Conservation (phyloP, 306 rosid genomes). For the Rosa chinensis region DNA sequence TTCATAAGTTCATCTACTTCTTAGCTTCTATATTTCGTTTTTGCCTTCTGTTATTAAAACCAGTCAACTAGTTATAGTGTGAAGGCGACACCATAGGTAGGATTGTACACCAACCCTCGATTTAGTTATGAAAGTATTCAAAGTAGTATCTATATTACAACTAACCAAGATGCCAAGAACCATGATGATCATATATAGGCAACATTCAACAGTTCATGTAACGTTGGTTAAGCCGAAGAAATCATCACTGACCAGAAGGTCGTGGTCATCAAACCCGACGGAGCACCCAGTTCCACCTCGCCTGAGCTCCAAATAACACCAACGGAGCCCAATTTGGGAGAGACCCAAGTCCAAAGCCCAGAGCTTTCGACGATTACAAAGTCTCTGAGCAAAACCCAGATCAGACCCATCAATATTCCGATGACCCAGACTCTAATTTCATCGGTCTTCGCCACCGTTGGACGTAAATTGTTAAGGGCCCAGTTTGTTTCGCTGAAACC, state of each 20-base stretch:
- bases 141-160: neutral
- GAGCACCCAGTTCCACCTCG: constrained; percentile 16
- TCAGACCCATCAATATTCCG: too few relatives aligned
- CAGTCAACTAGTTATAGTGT: neutral
- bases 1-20: neutral
- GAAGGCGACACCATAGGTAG: neutral
- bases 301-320: constrained; percentile 17
- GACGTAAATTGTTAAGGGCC: too few relatives aligned
- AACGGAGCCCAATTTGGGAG: neutral
- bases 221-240: constrained; percentile 47
- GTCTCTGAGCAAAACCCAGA: too few relatives aligned
- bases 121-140: too few relatives aligned
- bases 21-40: neutral
- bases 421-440: too few relatives aligned
- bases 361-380: too few relatives aligned
- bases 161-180: neutral
- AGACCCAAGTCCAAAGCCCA: too few relatives aligned
- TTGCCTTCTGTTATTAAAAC: neutral
- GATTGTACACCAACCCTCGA: neutral
- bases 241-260: constrained; percentile 91
- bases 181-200: neutral
- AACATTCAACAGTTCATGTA: too few relatives aligned
- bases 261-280: constrained; percentile 82
- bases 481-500: too few relatives aligned
- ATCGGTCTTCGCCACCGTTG: too few relatives aligned